A percentile compares a stretch with the other conserved stretches of the same genome.
Evolutionary conservation across 371 early-diverging fungal genomes (phyloP).

Genomic region (Actinomortierella ambigua): DNA sequence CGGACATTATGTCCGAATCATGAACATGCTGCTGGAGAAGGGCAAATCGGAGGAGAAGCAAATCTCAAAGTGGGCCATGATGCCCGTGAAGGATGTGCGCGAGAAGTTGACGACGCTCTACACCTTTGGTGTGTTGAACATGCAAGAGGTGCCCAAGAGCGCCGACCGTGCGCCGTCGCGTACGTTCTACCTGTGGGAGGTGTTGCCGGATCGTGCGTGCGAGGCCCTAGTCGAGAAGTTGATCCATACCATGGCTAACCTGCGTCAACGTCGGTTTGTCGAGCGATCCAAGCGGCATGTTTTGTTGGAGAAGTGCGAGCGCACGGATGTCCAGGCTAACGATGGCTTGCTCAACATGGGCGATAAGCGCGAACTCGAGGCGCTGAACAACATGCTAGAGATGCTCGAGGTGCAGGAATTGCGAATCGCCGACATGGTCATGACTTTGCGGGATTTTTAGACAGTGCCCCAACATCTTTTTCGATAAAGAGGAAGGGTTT

Average conservation of each 20-base stretch:
- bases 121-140: conserved; percentile 72
- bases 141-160: conserved; percentile 90
- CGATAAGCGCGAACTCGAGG: conserved; percentile 62
- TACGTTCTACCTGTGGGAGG: conserved; percentile 85
- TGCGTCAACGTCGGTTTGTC: conserved; percentile 69
- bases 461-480: neutral
- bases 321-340: conserved; percentile 75
- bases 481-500: too few species aligned
- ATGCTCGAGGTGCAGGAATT: conserved; percentile 63
- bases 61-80: conserved; percentile 78
- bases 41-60: conserved; percentile 88
- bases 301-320: conserved; percentile 77
- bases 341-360: conserved; percentile 58
- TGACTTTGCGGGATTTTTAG: conserved; percentile 74
- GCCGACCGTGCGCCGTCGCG: conserved; percentile 86
- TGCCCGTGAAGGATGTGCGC: conserved; percentile 74
- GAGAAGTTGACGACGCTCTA: conserved; percentile 71
- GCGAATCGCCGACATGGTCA: conserved; percentile 70
- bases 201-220: conserved; percentile 67
- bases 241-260: conserved; percentile 69
- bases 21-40: conserved; percentile 75
- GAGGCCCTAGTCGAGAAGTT: conserved; percentile 62
- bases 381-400: conserved; percentile 56
- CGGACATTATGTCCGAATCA: conserved; percentile 70
- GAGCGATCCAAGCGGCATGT: conserved; percentile 62